Evolutionary conservation across 345 rosid species (phyloP).

Genomic region (Melaleuca alternifolia): DNA sequence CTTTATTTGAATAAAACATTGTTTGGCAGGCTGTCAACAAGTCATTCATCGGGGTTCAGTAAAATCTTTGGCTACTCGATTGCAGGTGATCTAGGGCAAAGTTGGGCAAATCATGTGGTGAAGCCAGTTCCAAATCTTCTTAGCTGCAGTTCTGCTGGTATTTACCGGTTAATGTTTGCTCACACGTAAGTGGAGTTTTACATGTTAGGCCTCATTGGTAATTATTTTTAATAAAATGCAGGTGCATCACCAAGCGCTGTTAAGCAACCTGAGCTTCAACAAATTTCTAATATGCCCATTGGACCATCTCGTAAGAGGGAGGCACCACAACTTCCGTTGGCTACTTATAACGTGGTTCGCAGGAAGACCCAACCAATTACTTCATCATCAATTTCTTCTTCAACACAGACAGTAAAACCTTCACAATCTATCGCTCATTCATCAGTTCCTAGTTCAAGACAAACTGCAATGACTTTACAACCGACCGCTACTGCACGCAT

Average conservation of each 20-base stretch:
- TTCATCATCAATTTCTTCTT: not conserved
- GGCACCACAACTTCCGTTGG: not conserved
- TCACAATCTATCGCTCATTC: not conserved
- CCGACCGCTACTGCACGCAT: not conserved
- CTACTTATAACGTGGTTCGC: not conserved
- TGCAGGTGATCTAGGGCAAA: not conserved
- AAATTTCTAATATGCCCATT: not conserved
- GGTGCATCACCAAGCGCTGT: not conserved
- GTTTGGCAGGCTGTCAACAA: not conserved
- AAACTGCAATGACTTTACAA: not conserved
- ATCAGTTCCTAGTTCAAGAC: not conserved
- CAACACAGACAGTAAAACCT: not conserved
- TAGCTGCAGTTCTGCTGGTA: not conserved
- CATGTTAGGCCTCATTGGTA: not conserved
- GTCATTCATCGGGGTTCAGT: not conserved
- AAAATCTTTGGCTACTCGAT: not conserved
- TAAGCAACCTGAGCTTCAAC: not conserved
- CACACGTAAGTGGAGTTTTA: not conserved
- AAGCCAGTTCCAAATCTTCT: not conserved
- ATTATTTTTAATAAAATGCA: not conserved
- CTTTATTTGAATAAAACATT: not conserved
- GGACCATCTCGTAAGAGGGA: constrained; percentile 13
- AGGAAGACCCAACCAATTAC: not conserved
- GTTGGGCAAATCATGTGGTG: not conserved
- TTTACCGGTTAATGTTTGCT: not conserved